phyloP scores from a whole-genome alignment of 2,329 filamentous ascomycete genomes.

The Delphinella strobiligena region DNA sequence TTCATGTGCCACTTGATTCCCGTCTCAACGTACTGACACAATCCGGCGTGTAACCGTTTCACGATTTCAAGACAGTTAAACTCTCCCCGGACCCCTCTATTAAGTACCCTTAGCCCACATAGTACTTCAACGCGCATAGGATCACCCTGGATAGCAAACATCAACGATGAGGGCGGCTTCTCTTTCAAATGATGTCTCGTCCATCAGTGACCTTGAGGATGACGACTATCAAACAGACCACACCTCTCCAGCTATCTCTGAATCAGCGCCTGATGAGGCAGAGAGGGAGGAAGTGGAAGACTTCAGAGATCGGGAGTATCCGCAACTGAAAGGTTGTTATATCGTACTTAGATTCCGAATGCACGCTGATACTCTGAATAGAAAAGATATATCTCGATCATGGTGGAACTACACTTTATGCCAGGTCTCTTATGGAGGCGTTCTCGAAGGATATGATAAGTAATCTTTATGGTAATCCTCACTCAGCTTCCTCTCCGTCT shows the following conservation, averaged over 20 bases:
- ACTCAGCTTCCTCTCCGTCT: conserved; percentile 73
- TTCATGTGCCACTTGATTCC: not conserved
- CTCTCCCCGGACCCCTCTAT: not conserved
- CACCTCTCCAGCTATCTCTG: conserved; percentile 22
- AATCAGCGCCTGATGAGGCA: conserved; percentile 19
- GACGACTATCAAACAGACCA: conserved; percentile 22
- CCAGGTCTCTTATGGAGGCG: conserved; percentile 66
- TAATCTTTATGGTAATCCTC: conserved; percentile 80
- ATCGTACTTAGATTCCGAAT: not conserved
- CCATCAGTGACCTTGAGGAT: conserved; percentile 20
- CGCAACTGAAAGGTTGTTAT: conserved; percentile 22
- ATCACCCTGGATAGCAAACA: not conserved
- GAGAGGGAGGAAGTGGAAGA: conserved; percentile 25
- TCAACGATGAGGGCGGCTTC: conserved; percentile 8
- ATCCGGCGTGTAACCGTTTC: too few species aligned
- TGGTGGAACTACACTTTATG: conserved; percentile 77
- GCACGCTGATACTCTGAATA: conserved; percentile 17
- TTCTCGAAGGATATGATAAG: conserved; percentile 70
- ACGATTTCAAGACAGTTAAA: not conserved
- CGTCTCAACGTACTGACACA: not conserved
- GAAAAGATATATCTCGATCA: conserved; percentile 65
- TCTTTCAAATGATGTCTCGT: conserved; percentile 20
- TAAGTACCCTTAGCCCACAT: not conserved
- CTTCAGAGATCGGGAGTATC: conserved; percentile 29
- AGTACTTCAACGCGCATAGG: not conserved